Conservation (phyloP, 2,329 filamentous ascomycete genomes). For the Fusarium humuli region DNA sequence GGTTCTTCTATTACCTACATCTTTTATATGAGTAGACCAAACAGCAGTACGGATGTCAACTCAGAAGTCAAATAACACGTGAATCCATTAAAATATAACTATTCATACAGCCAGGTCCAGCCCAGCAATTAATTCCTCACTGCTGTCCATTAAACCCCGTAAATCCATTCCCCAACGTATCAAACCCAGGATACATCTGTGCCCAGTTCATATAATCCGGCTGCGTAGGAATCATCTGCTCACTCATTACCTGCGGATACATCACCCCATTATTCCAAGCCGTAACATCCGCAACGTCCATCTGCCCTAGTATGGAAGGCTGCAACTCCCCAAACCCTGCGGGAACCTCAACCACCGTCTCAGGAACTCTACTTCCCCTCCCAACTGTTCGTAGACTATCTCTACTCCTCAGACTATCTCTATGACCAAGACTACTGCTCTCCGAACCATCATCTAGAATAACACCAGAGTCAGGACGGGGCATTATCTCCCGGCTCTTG, state of each 20-base stretch:
- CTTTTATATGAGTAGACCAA: too few relatives aligned
- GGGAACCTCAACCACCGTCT: slow-evolving; percentile 38
- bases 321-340: slow-evolving; percentile 39
- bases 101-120: slow-evolving; percentile 36
- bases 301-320: slow-evolving; percentile 27
- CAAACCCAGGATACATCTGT: slow-evolving; percentile 47
- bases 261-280: slow-evolving; percentile 49
- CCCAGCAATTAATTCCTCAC: slow-evolving; percentile 11
- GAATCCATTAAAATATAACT: slow-evolving; percentile 15
- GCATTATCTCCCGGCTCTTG: slow-evolving; percentile 43
- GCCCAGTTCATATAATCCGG: slow-evolving; percentile 43
- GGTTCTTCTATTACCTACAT: too few relatives aligned
- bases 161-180: slow-evolving; percentile 38
- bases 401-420: slow-evolving; percentile 51
- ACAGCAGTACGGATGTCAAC: too few relatives aligned
- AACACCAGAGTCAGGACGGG: slow-evolving; percentile 55
- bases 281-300: slow-evolving; percentile 41
- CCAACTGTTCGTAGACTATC: slow-evolving; percentile 16
- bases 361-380: slow-evolving; percentile 43
- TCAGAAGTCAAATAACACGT: too few relatives aligned
- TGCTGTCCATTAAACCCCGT: slow-evolving; percentile 44
- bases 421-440: slow-evolving; percentile 49
- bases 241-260: slow-evolving; percentile 40
- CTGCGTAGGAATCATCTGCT: slow-evolving; percentile 48
- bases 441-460: slow-evolving; percentile 55